Base-by-base conservation (phyloP, 2,329 filamentous ascomycete species). In the Pseudogymnoascus sp. region DNA sequence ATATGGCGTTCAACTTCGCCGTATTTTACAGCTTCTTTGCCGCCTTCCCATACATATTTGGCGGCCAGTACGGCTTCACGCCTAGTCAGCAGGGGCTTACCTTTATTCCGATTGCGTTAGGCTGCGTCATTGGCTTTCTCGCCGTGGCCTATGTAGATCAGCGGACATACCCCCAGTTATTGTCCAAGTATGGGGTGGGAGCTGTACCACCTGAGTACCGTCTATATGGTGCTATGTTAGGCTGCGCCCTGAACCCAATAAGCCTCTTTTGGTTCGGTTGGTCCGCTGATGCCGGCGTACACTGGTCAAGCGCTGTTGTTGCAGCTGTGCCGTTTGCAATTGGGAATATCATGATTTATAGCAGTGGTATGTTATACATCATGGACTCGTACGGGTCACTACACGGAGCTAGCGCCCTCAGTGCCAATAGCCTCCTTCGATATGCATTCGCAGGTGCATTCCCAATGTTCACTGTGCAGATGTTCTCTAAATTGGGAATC, bases 251-350 rank as follows among this genome's bases (percentile, higher is more conserved):
- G 0, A 69, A 83, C 5, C 78, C 0, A 61, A 34, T 79, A 0
- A 76, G 76, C 0, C 67, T 84, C 12, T 83, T 83, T 64, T 82
- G 81, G 79, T 82, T 82, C 62, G 81, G 75, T 0, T 84, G 82
- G 82, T 76, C 77, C 2, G 77, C 78, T 1, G 68, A 73, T 2
- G 61, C 64, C 1, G 72, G 71, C 3, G 67, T 77, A 2, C 74
- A 75, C 5, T 83, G 81, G 78, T 76, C 75, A 0, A 75, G 77
- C n/a, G 75, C 80, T 0, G 73, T 77, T 0, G 41, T 60, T 12
- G 58, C 58, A 37, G 58, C 58, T 56, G 28, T 60, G 15, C 41
- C 41, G 2, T 56, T 60, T 41, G 58, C 39, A 18, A 21, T 55
- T 28, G 58, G 58, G 12, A 60, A 60, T 37, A 60, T 60, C 75